Evolutionary conservation across 1,284 basidiomycete genomes (phyloP).

Genomic region (Malassezia cuniculi): DNA sequence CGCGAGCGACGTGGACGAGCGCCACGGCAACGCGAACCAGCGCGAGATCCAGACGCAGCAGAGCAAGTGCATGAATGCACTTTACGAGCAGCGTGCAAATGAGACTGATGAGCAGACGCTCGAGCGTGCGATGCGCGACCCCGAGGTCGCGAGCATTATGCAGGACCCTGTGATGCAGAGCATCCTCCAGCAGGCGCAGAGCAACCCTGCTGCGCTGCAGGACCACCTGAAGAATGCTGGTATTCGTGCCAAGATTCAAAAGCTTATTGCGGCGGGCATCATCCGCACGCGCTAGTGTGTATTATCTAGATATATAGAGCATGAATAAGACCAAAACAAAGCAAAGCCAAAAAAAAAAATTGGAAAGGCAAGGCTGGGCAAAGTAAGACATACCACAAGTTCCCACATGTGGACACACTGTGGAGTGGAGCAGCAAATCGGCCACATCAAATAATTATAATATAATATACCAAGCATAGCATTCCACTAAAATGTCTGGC

Average conservation of each 20-base stretch:
- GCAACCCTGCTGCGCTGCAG: constrained; percentile 73
- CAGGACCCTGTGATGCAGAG: constrained; percentile 50
- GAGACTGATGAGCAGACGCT: constrained; percentile 90
- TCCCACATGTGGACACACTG: too few species aligned
- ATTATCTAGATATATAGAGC: too few species aligned
- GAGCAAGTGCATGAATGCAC: constrained; percentile 54
- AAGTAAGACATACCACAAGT: too few species aligned
- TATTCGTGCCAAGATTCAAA: constrained; percentile 72
- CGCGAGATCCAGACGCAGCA: constrained; percentile 29
- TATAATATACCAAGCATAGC: too few species aligned
- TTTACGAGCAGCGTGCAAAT: constrained; percentile 65
- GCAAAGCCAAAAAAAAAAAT: too few species aligned
- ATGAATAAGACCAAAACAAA: too few species aligned
- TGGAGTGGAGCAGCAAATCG: too few species aligned
- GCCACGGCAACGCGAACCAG: constrained; percentile 19
- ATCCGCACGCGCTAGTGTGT: constrained; percentile 49
- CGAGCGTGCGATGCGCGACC: constrained; percentile 88
- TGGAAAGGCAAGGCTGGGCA: too few species aligned
- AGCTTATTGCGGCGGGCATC: constrained; percentile 84
- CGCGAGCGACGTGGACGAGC: constrained; percentile 25
- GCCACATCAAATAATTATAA: too few species aligned
- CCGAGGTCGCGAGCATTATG: constrained; percentile 67
- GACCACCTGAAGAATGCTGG: constrained; percentile 86
- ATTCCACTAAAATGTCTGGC: too few species aligned
- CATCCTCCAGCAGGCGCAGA: constrained; percentile 87